Base-by-base conservation (phyloP, 192 early-diverging fungal genomes). In the Mortierella antarctica region DNA sequence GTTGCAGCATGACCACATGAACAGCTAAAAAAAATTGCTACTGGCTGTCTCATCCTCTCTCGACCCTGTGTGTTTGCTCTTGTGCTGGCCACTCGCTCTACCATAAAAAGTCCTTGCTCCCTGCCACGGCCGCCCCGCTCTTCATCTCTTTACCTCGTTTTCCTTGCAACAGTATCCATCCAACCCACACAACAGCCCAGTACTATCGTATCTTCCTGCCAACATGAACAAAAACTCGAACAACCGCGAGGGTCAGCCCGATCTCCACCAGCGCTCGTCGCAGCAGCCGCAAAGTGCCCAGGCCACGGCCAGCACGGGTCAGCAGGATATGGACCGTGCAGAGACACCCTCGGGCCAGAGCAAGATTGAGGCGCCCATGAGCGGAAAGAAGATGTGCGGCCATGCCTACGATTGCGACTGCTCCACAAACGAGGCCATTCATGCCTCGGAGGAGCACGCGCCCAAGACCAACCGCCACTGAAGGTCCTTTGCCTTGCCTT, bases 291-390 rank as follows among this genome's bases (percentile, higher is more conserved):
- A 53, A 15, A 49, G 42, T 15, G 51, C 67, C 49, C 23, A 23
- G 9, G 67, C 67, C 49, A 21, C 57, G n/a, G 50, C n/a, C 9
- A 13, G 23, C 3, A 61, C 54, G 47, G 40, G 56, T 50, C 70
- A 71, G 51, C 70, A 62, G 44, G 42, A 63, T 2, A 13, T 21
- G 12, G 58, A 39, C 9, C 21, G 31, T 1, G 13, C 69, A 48
- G 51, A 62, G 42, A 63, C 70, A 5, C 70, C 59, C 8, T 63
- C 70, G 17, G 70, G 70, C 42, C 61, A 62, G 41, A 71, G 70
- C 70, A 71, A 63, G n/a, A 71, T 71, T 45, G 70, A 71, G 70
- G 70, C 70, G 41, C 70, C 70, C 10, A 71, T 71, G 70, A 63
- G 60, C 18, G 70, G 70, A 62, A 18, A 31, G 51, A 71, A 71